These are phyloP conservation scores for Gossypium raimondii DNA, from an alignment of 345 rosid species.

Conservation along the genomic window DNA sequence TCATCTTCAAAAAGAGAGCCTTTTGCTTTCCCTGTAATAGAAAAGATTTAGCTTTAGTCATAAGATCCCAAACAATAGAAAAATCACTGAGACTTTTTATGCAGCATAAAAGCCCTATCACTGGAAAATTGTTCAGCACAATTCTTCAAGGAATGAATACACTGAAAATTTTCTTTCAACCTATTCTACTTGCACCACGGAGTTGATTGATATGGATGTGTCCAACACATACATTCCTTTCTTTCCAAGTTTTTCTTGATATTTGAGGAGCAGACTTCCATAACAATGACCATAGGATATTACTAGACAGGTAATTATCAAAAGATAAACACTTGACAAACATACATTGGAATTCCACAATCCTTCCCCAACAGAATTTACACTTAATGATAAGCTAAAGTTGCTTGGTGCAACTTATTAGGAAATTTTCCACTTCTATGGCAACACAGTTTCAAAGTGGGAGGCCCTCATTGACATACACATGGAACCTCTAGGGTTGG, in stretches of 20 bases:
- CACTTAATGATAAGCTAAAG: neutral
- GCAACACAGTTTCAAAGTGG: neutral
- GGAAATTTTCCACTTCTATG: neutral
- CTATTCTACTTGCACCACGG: neutral
- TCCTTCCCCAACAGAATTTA: neutral
- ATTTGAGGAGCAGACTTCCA: neutral
- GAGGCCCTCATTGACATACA: neutral
- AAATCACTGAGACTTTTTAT: neutral
- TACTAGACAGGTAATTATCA: neutral
- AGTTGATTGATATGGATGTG: neutral
- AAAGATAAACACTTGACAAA: neutral
- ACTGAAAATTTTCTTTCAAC: neutral
- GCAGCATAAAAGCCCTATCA: neutral
- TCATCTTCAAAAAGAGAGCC: constrained; percentile 82
- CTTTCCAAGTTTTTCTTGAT: neutral
- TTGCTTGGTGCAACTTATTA: neutral
- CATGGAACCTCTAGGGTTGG: neutral
- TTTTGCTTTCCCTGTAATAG: constrained; percentile 54
- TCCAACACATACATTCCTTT: neutral
- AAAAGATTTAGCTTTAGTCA: constrained; percentile 5
- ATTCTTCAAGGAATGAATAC: neutral
- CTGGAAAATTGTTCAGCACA: neutral
- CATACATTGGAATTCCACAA: neutral
- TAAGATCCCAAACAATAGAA: neutral
- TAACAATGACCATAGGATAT: neutral